Percentiles rank a stretch among this genome's conserved stretches.
phyloP scores from a whole-genome alignment of 176 grass and related monocot species.

The Melocanna baccifera region DNA sequence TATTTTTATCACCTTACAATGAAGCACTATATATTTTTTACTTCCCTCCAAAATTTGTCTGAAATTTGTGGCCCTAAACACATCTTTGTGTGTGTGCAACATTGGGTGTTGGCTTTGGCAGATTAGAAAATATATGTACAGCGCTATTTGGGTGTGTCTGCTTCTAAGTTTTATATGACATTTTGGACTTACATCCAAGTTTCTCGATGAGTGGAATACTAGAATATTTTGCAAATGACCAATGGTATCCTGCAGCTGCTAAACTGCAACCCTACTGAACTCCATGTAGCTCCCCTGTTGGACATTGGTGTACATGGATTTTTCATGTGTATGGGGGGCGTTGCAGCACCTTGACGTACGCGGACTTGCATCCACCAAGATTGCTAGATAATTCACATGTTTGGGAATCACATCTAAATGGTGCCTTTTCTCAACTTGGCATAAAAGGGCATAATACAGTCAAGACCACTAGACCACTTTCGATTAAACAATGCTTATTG shows the following conservation, averaged over 20 bases:
- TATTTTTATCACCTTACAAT: not conserved
- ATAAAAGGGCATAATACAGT: not conserved
- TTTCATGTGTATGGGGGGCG: not conserved
- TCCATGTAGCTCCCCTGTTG: not conserved
- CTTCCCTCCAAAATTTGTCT: not conserved
- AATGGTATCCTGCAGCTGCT: not conserved
- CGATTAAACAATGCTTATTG: not conserved
- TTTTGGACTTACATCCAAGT: not conserved
- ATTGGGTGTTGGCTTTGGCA: not conserved
- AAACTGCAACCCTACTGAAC: not conserved
- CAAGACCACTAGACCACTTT: not conserved
- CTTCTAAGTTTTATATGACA: not conserved
- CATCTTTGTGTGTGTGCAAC: not conserved
- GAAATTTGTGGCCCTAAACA: not conserved
- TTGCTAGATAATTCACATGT: slow-evolving; percentile 7
- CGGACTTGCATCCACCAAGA: not conserved
- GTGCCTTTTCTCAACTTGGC: not conserved
- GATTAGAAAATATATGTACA: not conserved
- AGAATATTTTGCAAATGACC: not conserved
- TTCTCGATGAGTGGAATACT: not conserved
- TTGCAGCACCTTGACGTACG: not conserved
- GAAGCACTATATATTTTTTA: not conserved
- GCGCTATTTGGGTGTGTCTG: not conserved
- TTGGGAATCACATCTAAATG: not conserved
- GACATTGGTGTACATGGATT: not conserved